phyloP scores from a whole-genome alignment of 106 monocot species.

The Posidonia australis region DNA sequence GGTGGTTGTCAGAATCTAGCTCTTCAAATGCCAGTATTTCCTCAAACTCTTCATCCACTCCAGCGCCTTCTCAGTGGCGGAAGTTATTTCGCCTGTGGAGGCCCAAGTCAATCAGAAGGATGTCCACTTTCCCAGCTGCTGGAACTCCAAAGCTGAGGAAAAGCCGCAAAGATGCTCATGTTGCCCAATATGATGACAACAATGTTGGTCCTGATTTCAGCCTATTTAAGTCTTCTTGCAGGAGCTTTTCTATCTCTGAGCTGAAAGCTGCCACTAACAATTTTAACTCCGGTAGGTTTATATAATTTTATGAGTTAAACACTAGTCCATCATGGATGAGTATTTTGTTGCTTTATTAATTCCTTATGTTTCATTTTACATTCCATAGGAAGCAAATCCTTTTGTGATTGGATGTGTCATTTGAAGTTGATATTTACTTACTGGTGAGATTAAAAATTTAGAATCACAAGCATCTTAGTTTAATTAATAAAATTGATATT shows the following conservation, averaged over 20 bases:
- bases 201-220: constrained; percentile 8
- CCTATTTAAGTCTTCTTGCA: constrained; percentile 39
- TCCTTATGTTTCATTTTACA: no score
- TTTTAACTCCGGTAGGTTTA: constrained; percentile 38
- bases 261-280: constrained; percentile 53
- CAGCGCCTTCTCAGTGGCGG: constrained; percentile 20
- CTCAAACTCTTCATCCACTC: neutral
- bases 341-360: no score
- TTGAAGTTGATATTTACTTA: no score
- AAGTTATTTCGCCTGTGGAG: constrained; percentile 34
- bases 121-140: constrained; percentile 49
- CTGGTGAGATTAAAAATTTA: no score
- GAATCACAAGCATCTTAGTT: no score
- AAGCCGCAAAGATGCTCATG: constrained; percentile 4
- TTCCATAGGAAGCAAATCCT: no score
- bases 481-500: no score
- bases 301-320: neutral
- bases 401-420: no score
- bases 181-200: neutral
- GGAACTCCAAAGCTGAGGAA: constrained; percentile 21
- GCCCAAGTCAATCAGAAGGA: constrained; percentile 37
- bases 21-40: constrained; percentile 14
- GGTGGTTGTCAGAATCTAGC: constrained; percentile 10
- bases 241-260: constrained; percentile 40
- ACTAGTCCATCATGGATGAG: no score